A percentile compares a stretch with the other conserved stretches of the same genome.
These are phyloP conservation scores for Solanum tarijense DNA, from an alignment of 257 asterid genomes.

Conservation along the genomic window DNA sequence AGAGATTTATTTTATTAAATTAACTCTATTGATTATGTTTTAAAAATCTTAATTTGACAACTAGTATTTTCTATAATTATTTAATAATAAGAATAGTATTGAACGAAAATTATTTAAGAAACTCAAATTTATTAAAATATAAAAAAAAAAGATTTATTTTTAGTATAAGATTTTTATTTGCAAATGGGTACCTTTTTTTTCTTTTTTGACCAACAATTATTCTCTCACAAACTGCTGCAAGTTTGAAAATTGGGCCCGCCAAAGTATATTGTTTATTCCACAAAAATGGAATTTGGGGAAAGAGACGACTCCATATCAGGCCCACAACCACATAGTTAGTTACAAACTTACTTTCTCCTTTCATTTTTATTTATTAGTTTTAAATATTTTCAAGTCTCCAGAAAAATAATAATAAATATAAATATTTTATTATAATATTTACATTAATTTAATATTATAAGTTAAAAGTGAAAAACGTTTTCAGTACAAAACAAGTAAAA, in stretches of 20 bases:
- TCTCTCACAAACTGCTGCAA: not conserved
- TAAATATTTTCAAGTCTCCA: too few relatives aligned
- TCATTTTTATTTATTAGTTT: too few relatives aligned
- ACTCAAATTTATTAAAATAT: too few relatives aligned
- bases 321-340: not conserved
- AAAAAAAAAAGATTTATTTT: too few relatives aligned
- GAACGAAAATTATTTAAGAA: not conserved
- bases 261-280: not conserved
- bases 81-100: not conserved
- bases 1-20: not conserved
- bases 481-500: not conserved
- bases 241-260: not conserved
- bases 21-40: not conserved
- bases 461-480: too few relatives aligned
- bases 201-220: not conserved
- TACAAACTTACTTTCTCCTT: not conserved
- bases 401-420: too few relatives aligned
- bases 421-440: too few relatives aligned
- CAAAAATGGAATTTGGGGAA: not conserved
- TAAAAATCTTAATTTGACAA: not conserved
- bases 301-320: not conserved
- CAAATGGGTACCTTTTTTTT: not conserved
- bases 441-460: too few relatives aligned
- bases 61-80: not conserved
- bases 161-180: not conserved